Evolutionary conservation across 257 asterid genomes (phyloP).

Genomic region (Voacanga thouarsii): DNA sequence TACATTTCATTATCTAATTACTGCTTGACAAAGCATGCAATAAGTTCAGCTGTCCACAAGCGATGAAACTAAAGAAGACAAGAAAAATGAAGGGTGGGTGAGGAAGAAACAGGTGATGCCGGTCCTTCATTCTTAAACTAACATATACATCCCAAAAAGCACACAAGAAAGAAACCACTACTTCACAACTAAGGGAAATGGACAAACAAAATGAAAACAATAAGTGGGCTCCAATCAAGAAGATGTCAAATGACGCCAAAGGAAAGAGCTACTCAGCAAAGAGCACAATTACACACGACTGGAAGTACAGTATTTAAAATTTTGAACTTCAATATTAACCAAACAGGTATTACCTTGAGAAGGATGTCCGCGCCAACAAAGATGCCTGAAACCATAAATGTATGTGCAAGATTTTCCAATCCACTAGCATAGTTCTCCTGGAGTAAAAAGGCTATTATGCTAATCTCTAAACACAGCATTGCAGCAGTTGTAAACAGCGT

Average conservation of each 20-base stretch:
- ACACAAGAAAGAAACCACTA: background rate
- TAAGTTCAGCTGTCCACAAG: background rate
- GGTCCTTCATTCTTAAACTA: background rate
- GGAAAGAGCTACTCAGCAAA: background rate
- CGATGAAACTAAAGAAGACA: background rate
- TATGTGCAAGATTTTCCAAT: conserved; percentile 75
- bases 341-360: conserved; percentile 59
- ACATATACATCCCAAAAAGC: background rate
- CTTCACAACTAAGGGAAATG: background rate
- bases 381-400: conserved; percentile 71
- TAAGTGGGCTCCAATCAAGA: background rate
- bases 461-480: conserved; percentile 71
- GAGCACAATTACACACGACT: background rate
- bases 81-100: background rate
- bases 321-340: background rate
- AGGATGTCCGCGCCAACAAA: conserved; percentile 69
- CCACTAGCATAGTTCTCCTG: conserved; percentile 79
- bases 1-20: background rate
- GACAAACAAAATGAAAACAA: background rate
- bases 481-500: conserved; percentile 66
- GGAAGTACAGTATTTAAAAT: background rate
- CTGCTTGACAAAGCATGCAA: background rate
- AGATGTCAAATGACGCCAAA: background rate
- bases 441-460: conserved; percentile 78
- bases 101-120: background rate